Base-by-base conservation (phyloP, 768 basidiomycete genomes). In the Rhodotorula babjevae region DNA sequence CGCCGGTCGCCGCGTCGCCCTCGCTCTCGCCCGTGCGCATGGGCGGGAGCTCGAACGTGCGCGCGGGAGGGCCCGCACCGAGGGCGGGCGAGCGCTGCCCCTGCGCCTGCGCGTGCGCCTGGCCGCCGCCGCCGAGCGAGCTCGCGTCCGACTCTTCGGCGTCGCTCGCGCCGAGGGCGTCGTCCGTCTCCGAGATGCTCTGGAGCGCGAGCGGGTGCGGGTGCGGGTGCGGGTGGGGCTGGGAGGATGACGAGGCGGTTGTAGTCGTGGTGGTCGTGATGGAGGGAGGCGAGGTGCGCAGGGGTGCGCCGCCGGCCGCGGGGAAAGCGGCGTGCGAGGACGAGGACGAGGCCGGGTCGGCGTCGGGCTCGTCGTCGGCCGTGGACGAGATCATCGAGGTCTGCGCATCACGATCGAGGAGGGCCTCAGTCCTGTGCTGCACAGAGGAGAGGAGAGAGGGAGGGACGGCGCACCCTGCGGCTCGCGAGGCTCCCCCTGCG, bases 21-120 rank as follows among this genome's bases (percentile, higher is more conserved):
- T n/a, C n/a, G n/a, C n/a, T n/a, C n/a, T n/a, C 74, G 77, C 69
- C 79, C 77, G 23, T 72, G 86, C 78, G 89, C 76, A 50, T 79
- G 89, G 66, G 63, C 27, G 58, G 60, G 36, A 50, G 44, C 27
- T 63, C 50, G 46, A 29, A 27, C 55, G 10, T 29, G n/a, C 27
- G 52, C 52, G 8, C n/a, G n/a, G n/a, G n/a, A n/a, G n/a, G n/a
- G n/a, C n/a, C n/a, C n/a, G n/a, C n/a, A n/a, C n/a, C n/a, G n/a
- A n/a, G 52, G 52, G 52, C 25, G 16, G 5, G 52, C 7, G 2
- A 7, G 18, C 11, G 31, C 15, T 33, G 31, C 56, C 2, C 29
- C 31, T 57, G 56, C 31, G 21, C 15, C 7, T 16, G 16, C 5
- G 31, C 12, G 9, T 6, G 18, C 12, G 31, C 27, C 29, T 47